Conservation (phyloP, 2,329 filamentous ascomycete species). For the Cryphonectria parasitica region DNA sequence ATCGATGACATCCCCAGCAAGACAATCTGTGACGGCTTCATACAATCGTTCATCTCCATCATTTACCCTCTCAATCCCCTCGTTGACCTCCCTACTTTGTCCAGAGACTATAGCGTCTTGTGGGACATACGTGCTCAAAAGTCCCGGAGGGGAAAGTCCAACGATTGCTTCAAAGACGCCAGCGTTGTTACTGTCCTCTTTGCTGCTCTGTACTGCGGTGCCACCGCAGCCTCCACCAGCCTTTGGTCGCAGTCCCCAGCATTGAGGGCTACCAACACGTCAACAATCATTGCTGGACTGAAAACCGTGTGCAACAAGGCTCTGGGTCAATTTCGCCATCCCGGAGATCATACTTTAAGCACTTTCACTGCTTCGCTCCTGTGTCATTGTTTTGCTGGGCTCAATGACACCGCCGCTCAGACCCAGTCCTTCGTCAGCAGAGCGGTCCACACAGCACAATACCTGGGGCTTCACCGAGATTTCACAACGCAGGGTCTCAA, state of each 20-base stretch:
- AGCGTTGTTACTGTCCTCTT: background rate
- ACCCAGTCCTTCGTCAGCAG: background rate
- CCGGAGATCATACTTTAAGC: background rate
- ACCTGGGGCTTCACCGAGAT: slow-evolving; percentile 2
- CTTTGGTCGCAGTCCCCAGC: background rate
- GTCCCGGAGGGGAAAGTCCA: background rate
- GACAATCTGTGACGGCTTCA: background rate
- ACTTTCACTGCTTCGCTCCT: background rate
- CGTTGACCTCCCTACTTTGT: background rate
- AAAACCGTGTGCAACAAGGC: background rate
- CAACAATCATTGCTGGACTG: background rate
- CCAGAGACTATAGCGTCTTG: background rate
- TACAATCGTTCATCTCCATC: background rate
- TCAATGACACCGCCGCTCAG: background rate
- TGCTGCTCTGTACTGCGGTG: slow-evolving; percentile 1
- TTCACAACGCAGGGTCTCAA: background rate
- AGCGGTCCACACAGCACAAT: background rate
- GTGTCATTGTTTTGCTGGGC: background rate
- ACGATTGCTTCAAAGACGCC: background rate
- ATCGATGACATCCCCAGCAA: background rate
- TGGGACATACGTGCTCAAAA: background rate
- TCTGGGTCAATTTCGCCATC: background rate
- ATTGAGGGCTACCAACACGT: background rate
- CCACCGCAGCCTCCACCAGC: background rate
- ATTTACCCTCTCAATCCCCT: background rate